Evolutionary conservation across 768 basidiomycete genomes (phyloP).

Genomic region (Rhodotorula sphaerocarpa): DNA sequence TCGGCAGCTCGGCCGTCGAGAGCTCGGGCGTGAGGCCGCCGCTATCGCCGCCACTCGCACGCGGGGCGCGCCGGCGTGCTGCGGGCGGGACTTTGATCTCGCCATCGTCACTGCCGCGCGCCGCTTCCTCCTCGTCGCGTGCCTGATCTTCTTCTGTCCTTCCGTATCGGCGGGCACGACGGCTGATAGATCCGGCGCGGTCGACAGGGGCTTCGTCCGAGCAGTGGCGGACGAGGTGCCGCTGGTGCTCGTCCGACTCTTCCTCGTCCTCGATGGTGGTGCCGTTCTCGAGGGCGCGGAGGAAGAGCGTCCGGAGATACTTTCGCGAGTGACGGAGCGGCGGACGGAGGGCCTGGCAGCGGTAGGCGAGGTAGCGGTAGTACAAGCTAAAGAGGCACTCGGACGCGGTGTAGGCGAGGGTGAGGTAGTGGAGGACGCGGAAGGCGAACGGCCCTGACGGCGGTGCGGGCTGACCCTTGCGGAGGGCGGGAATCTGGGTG

Average conservation of each 20-base stretch:
- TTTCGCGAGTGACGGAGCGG: slow-evolving; percentile 23
- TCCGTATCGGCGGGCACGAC: too few species aligned
- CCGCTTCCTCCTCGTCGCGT: neutral
- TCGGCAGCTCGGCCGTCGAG: slow-evolving; percentile 1
- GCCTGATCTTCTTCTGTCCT: too few species aligned
- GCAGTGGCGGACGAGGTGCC: neutral
- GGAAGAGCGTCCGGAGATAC: slow-evolving; percentile 30
- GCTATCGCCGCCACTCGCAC: neutral
- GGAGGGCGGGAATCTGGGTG: neutral
- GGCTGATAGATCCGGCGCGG: too few species aligned
- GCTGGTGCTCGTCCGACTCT: neutral
- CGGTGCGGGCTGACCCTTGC: neutral
- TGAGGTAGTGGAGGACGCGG: slow-evolving; percentile 17
- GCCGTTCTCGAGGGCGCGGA: slow-evolving; percentile 36
- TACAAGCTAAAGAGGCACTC: slow-evolving; percentile 33
- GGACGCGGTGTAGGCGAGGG: slow-evolving; percentile 21
- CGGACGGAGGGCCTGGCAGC: slow-evolving; percentile 15
- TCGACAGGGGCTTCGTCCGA: too few species aligned
- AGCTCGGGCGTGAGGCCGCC: slow-evolving; percentile 17
- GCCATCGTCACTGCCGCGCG: neutral
- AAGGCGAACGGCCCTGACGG: neutral
- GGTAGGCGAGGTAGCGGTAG: slow-evolving; percentile 30
- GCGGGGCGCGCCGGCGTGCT: neutral
- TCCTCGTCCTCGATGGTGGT: slow-evolving; percentile 21
- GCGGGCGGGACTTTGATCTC: neutral